A percentile compares a stretch with the other conserved stretches of the same genome.
These are phyloP conservation scores for Coniosporium tulheliwenetii DNA, from an alignment of 2,329 filamentous ascomycete genomes.

Conservation along the genomic window DNA sequence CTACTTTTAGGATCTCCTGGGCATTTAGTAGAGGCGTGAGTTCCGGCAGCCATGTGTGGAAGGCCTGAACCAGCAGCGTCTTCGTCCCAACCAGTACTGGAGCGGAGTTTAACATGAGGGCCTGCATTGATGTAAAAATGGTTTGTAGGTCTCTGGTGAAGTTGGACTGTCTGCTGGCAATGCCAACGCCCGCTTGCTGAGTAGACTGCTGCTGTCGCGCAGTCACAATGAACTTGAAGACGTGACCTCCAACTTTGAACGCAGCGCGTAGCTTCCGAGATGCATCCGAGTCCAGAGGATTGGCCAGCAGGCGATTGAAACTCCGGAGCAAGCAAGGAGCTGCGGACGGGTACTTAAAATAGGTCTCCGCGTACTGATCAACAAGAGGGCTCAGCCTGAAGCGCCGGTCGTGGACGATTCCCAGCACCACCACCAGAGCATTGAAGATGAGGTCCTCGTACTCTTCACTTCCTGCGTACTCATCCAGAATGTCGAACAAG, in stretches of 20 bases:
- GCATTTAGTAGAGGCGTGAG: constrained; percentile 59
- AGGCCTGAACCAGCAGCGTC: constrained; percentile 87
- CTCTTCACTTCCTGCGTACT: constrained; percentile 80
- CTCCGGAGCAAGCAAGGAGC: constrained; percentile 78
- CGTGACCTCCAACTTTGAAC: constrained; percentile 85
- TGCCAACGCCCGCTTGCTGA: constrained; percentile 80
- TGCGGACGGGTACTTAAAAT: constrained; percentile 87
- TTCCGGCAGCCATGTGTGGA: constrained; percentile 95
- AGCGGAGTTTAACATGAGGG: constrained; percentile 74
- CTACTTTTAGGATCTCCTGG: constrained; percentile 79
- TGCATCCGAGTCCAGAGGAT: constrained; percentile 67
- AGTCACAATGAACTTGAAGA: constrained; percentile 89
- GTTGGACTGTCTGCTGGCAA: constrained; percentile 49
- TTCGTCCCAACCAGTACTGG: constrained; percentile 85
- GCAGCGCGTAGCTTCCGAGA: constrained; percentile 76
- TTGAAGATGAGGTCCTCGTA: constrained; percentile 89
- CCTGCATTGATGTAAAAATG: constrained; percentile 81
- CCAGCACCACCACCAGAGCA: constrained; percentile 73
- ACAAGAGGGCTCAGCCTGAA: constrained; percentile 87
- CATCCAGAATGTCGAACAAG: constrained; percentile 79
- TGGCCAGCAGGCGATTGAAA: constrained; percentile 68
- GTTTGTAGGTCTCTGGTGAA: constrained; percentile 73
- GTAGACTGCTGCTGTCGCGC: constrained; percentile 70
- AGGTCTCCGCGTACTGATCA: constrained; percentile 74
- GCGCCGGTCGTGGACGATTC: constrained; percentile 84